Percentiles rank a stretch among this genome's conserved stretches.
Evolutionary conservation across 768 basidiomycete genomes (phyloP).

Genomic region (Wakefieldia striispora): DNA sequence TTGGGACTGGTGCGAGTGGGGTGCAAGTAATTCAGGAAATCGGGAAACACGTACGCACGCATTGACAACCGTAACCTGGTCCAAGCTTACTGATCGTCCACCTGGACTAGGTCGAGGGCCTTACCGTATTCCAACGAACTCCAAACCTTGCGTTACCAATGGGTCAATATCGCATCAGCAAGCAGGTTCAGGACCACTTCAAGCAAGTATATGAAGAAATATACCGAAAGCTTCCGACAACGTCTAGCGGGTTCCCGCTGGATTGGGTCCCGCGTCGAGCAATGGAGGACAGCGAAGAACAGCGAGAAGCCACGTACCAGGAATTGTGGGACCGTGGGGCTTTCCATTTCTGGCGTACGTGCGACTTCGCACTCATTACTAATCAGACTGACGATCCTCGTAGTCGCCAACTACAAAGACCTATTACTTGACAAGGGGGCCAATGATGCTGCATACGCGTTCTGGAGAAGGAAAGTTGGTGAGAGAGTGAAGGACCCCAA

Average conservation of each 20-base stretch:
- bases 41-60: conserved; percentile 5
- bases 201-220: conserved; percentile 12
- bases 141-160: conserved; percentile 14
- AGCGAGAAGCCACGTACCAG: conserved; percentile 6
- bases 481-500: not conserved
- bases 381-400: no score
- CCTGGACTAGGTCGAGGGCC: conserved; percentile 1
- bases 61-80: not conserved
- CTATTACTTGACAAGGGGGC: not conserved
- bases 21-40: conserved; percentile 16
- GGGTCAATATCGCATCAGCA: conserved; percentile 8
- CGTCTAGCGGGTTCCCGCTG: not conserved
- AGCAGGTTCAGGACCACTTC: conserved; percentile 9
- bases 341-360: conserved; percentile 13
- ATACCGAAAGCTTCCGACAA: not conserved
- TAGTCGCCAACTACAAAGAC: conserved; percentile 10
- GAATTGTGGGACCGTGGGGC: conserved; percentile 7
- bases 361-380: no score
- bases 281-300: conserved; percentile 9
- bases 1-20: conserved; percentile 16
- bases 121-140: conserved; percentile 16
- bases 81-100: not conserved
- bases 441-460: conserved; percentile 4
- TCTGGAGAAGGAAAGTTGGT: conserved; percentile 11
- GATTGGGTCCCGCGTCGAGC: conserved; percentile 7